Conservation (phyloP, 805 yeast genomes). For the Saccharomycopsis schoenii region DNA sequence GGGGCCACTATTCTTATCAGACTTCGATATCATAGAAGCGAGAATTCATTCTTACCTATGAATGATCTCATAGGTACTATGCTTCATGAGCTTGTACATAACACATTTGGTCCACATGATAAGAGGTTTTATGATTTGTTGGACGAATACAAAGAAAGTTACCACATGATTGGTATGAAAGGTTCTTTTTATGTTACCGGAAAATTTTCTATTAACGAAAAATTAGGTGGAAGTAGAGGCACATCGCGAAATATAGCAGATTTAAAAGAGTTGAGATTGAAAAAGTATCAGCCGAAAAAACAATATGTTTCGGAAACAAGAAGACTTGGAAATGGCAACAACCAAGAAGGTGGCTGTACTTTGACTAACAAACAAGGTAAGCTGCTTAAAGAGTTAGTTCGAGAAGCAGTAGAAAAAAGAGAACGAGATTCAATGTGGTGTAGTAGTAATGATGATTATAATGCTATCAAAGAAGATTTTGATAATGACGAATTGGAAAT, state of each 20-base stretch:
- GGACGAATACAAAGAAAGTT: slow-evolving; percentile 50
- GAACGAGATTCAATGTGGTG: slow-evolving; percentile 44
- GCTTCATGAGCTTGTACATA: slow-evolving; percentile 84
- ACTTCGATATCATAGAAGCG: slow-evolving; percentile 43
- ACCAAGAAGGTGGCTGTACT: slow-evolving; percentile 16
- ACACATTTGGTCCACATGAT: slow-evolving; percentile 73
- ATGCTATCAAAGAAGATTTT: slow-evolving; percentile 20
- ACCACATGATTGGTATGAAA: slow-evolving; percentile 32
- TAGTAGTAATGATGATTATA: slow-evolving; percentile 13
- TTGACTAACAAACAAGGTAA: slow-evolving; percentile 6
- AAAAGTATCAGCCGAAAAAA: slow-evolving; percentile 29
- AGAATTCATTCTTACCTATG: slow-evolving; percentile 46
- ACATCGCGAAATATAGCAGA: slow-evolving; percentile 17
- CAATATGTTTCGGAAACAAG: slow-evolving; percentile 33
- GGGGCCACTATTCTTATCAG: slow-evolving; percentile 70
- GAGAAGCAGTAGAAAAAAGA: slow-evolving; percentile 58
- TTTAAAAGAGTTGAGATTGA: slow-evolving; percentile 31
- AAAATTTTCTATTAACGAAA: slow-evolving; percentile 39
- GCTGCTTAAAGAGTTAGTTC: slow-evolving; percentile 34
- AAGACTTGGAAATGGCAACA: slow-evolving; percentile 25
- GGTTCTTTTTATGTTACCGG: slow-evolving; percentile 37
- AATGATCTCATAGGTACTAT: slow-evolving; percentile 67
- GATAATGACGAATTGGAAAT: slow-evolving; percentile 36
- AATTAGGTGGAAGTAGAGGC: slow-evolving; percentile 31
- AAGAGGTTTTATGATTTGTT: slow-evolving; percentile 52